Conservation (phyloP, 2,329 filamentous ascomycete genomes). For the Drechslerella stenobrocha region DNA sequence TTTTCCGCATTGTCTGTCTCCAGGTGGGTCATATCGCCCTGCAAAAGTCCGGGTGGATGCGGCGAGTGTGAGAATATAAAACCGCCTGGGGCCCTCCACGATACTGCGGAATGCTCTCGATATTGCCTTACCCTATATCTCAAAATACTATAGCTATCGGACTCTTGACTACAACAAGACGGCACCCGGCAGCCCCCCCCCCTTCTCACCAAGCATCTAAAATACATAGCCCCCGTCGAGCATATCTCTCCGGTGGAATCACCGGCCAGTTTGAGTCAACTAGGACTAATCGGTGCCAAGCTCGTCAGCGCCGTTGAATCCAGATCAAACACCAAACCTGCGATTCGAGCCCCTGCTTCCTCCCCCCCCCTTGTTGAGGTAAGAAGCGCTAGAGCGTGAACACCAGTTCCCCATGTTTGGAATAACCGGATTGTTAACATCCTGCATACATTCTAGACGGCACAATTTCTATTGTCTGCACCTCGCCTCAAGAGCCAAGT, state of each 20-base stretch:
- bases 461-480: background rate
- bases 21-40: too few relatives aligned
- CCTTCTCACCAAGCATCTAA: too few relatives aligned
- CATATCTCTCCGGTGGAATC: too few relatives aligned
- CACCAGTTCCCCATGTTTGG: slow-evolving; percentile 29
- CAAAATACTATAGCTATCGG: too few relatives aligned
- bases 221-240: too few relatives aligned
- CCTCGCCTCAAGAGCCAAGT: slow-evolving; percentile 15
- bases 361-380: background rate
- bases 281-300: too few relatives aligned
- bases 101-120: background rate
- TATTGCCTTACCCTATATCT: slow-evolving; percentile 19
- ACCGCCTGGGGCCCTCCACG: background rate
- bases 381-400: slow-evolving; percentile 21
- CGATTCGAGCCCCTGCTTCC: background rate
- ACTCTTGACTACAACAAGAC: background rate
- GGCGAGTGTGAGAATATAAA: background rate
- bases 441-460: slow-evolving; percentile 11
- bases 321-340: background rate
- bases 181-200: too few relatives aligned
- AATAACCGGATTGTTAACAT: slow-evolving; percentile 32
- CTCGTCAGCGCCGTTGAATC: background rate
- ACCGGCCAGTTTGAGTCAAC: too few relatives aligned
- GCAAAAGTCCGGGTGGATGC: background rate
- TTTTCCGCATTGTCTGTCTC: too few relatives aligned